Base-by-base conservation (phyloP, 2,329 filamentous ascomycete species). In the Fusarium nisikadoi region DNA sequence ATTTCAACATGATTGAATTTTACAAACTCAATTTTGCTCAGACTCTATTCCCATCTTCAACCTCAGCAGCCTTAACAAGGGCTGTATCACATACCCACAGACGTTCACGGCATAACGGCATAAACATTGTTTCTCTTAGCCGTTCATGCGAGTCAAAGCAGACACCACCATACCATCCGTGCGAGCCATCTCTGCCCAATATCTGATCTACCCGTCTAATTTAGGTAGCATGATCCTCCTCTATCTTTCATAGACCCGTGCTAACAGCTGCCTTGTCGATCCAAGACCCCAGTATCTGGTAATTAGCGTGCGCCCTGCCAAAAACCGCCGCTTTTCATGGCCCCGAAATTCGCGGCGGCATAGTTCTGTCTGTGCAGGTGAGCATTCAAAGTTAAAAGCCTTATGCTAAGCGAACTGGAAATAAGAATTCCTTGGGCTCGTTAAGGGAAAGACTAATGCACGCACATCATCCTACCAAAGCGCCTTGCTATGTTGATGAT, bases 121-220 rank as follows among this genome's bases (percentile, higher is more conserved):
- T 27, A 36, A 52, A 62, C 46, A 62, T 29, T 39, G 54, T 38
- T 54, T 62, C 17, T n/a, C 45, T 58, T 52, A 41, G 52, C 43
- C 66, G 39, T 33, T 67, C 14, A 67, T 61, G 29, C 47, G 31
- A 62, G 65, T 41, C 56, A 23, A n/a, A 68, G 43, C 23, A 62
- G 20, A 47, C 49, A 63, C 41, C 33, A 41, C 33, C 57, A 57
- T 52, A 29, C 45, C 43, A 39, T 38, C 35, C 43, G 25, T 52
- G 50, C 38, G 55, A 55, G 29, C 36, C 33, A 68, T 33, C 38
- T 68, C 39, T 42, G 23, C 25, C 59, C 8, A 66, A 23, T 52
- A 20, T n/a, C n/a, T 61, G 45, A 67, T 46, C 55, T 20, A 43
- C 17, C 33, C 45, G 20, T 41, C 14, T 38, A 59, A 20, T 38